Evolutionary conservation across 139 green algal genomes (phyloP).

Genomic region (Picochlorum sp.): DNA sequence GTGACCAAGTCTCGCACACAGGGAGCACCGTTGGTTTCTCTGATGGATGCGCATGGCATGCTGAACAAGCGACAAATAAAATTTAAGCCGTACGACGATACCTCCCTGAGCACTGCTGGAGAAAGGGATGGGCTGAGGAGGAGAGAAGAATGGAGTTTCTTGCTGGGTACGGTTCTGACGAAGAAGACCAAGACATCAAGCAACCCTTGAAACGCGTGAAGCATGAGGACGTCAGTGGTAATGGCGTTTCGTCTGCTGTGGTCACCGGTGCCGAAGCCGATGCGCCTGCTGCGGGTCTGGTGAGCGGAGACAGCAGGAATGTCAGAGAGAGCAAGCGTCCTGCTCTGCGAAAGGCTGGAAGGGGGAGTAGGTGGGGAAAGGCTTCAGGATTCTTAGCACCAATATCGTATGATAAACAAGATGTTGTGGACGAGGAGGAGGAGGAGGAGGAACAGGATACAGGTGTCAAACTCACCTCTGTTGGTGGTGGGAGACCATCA

Average conservation of each 20-base stretch:
- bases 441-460: neutral
- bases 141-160: conserved; percentile 3
- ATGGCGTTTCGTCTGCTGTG: no score
- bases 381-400: neutral
- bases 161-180: conserved; percentile 12
- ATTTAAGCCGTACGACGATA: no score
- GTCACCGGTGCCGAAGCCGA: no score
- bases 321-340: neutral
- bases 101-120: no score
- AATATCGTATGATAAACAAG: neutral
- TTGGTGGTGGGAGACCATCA: no score
- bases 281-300: no score
- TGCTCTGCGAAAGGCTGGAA: neutral
- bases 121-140: no score
- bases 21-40: no score
- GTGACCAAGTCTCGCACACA: no score
- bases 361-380: neutral
- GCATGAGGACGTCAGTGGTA: neutral
- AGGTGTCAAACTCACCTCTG: neutral
- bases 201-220: neutral
- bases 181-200: neutral
- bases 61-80: no score
- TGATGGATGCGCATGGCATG: no score
- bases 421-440: neutral
- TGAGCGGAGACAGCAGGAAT: neutral